Percentiles rank a stretch among this genome's conserved stretches.
These are phyloP conservation scores for Fusarium secorum DNA, from an alignment of 2,329 filamentous ascomycete genomes.

Conservation along the genomic window DNA sequence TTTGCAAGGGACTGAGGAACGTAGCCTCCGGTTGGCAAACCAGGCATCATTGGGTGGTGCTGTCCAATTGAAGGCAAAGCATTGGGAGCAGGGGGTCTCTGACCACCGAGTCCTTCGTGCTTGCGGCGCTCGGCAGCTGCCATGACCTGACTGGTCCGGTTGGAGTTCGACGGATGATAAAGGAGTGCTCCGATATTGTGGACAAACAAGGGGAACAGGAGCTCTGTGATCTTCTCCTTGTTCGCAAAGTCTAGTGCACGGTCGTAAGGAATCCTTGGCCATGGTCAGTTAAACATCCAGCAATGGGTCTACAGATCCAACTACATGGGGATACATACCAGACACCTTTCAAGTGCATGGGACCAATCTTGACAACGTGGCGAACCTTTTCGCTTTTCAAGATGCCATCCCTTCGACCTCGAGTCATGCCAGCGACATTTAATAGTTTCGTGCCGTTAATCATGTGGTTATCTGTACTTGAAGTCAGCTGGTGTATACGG, in stretches of 20 bases:
- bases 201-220: slow-evolving; percentile 94
- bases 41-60: slow-evolving; percentile 47
- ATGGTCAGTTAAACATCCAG: slow-evolving; percentile 38
- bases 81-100: slow-evolving; percentile 64
- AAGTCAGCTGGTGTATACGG: slow-evolving; percentile 7
- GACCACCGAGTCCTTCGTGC: slow-evolving; percentile 66
- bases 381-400: slow-evolving; percentile 97
- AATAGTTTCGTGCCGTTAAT: slow-evolving; percentile 98
- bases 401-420: slow-evolving; percentile 93
- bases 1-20: slow-evolving; percentile 16
- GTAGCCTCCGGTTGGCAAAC: slow-evolving; percentile 13
- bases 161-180: slow-evolving; percentile 92
- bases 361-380: slow-evolving; percentile 97
- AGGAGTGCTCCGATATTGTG: slow-evolving; percentile 94
- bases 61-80: slow-evolving; percentile 74
- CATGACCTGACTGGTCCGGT: slow-evolving; percentile 83
- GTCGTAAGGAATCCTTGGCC: slow-evolving; percentile 90
- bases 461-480: slow-evolving; percentile 86
- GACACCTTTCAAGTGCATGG: slow-evolving; percentile 98
- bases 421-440: slow-evolving; percentile 98
- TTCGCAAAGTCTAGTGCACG: slow-evolving; percentile 98
- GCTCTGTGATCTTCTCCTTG: slow-evolving; percentile 98
- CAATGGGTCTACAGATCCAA: slow-evolving; percentile 9
- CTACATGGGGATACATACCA: slow-evolving; percentile 70
- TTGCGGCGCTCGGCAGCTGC: slow-evolving; percentile 82